Evolutionary conservation across 2,329 filamentous ascomycete species (phyloP).

Genomic region (Botryotinia globosa): DNA sequence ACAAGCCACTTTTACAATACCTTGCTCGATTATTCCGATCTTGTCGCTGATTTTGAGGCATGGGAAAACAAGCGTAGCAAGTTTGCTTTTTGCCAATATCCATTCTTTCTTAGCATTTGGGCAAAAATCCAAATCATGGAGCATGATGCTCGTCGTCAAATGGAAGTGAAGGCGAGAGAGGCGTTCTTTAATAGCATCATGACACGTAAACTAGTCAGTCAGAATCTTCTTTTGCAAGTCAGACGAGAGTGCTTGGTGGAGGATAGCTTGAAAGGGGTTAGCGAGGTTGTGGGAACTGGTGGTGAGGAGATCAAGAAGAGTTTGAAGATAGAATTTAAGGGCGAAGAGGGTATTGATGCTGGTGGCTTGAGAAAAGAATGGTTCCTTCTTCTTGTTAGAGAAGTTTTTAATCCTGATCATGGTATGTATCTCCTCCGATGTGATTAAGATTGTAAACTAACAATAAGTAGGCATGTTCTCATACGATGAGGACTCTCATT

Average conservation of each 20-base stretch:
- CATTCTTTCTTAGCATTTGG: constrained; percentile 87
- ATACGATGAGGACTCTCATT: constrained; percentile 86
- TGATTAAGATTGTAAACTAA: constrained; percentile 22
- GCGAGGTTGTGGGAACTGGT: constrained; percentile 76
- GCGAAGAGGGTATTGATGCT: constrained; percentile 88
- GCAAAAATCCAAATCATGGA: constrained; percentile 90
- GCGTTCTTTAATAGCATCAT: constrained; percentile 90
- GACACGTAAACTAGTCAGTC: constrained; percentile 68
- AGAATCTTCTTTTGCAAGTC: constrained; percentile 74
- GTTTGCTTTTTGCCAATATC: constrained; percentile 90
- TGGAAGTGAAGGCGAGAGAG: constrained; percentile 83
- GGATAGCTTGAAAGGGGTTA: constrained; percentile 80
- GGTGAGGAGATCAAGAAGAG: constrained; percentile 89
- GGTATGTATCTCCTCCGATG: constrained; percentile 51
- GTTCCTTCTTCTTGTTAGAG: constrained; percentile 83
- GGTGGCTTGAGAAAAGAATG: constrained; percentile 90
- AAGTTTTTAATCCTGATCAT: constrained; percentile 88
- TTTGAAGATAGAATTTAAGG: constrained; percentile 77
- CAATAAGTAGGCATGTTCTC: constrained; percentile 70
- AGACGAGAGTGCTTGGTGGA: constrained; percentile 84
- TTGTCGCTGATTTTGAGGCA: constrained; percentile 79
- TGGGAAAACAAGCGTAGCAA: constrained; percentile 75
- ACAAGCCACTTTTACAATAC: constrained; percentile 87
- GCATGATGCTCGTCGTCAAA: constrained; percentile 82
- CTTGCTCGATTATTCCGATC: constrained; percentile 79